These are phyloP conservation scores for Pulveroboletus frians DNA, from an alignment of 768 basidiomycete species.

Conservation along the genomic window DNA sequence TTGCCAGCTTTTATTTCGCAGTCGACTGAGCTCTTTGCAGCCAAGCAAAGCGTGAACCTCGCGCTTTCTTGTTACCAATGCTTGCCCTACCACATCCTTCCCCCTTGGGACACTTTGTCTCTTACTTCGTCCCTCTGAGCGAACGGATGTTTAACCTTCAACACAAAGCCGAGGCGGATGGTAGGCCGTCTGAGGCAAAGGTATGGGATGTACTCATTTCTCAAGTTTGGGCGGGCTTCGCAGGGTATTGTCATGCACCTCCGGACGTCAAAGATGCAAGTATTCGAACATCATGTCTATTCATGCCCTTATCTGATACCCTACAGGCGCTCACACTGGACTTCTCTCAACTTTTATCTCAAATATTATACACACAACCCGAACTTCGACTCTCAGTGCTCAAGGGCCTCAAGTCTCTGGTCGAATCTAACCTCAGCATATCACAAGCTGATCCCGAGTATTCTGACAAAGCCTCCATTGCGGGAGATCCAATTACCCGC, in stretches of 20 bases:
- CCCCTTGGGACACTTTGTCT: slow-evolving; percentile 77
- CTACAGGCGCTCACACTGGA: slow-evolving; percentile 63
- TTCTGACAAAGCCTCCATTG: slow-evolving; percentile 22
- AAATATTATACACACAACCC: slow-evolving; percentile 86
- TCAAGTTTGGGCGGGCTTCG: slow-evolving; percentile 90
- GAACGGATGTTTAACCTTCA: slow-evolving; percentile 90
- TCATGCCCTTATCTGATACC: neutral
- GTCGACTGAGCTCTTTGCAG: slow-evolving; percentile 34
- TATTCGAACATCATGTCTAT: neutral
- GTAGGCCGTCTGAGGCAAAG: slow-evolving; percentile 80
- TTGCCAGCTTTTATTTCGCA: neutral
- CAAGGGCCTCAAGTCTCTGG: slow-evolving; percentile 71
- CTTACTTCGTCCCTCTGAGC: slow-evolving; percentile 89
- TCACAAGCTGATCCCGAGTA: slow-evolving; percentile 33
- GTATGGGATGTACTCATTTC: slow-evolving; percentile 92
- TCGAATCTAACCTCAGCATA: slow-evolving; percentile 70
- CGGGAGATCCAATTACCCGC: slow-evolving; percentile 39
- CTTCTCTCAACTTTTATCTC: slow-evolving; percentile 88
- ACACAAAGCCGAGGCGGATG: slow-evolving; percentile 69
- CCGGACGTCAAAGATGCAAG: slow-evolving; percentile 67
- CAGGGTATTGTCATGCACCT: slow-evolving; percentile 83
- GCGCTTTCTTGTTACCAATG: slow-evolving; percentile 88
- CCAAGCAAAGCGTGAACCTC: slow-evolving; percentile 70
- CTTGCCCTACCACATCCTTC: slow-evolving; percentile 78
- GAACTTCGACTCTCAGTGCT: slow-evolving; percentile 79